These are phyloP conservation scores for Tetracladium setigerum DNA, from an alignment of 495 filamentous ascomycete species.

Conservation along the genomic window DNA sequence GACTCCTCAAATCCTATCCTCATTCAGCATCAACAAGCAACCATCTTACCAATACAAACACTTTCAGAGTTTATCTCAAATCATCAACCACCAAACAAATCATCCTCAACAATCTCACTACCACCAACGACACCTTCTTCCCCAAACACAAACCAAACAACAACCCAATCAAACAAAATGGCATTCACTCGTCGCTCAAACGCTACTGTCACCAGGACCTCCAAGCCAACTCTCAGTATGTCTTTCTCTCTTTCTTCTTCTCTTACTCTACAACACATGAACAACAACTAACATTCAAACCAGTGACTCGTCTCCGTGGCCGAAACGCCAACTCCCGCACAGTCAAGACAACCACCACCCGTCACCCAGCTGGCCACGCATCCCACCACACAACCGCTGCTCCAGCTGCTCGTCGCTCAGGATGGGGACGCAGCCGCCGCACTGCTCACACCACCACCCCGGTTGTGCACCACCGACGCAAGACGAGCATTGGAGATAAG, in stretches of 20 bases:
- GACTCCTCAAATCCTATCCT: too few species aligned
- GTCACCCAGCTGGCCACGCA: conserved; percentile 21
- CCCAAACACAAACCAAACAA: not conserved
- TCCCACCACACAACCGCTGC: not conserved
- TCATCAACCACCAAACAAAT: too few species aligned
- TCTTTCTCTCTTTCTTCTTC: too few species aligned
- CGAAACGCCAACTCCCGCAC: conserved; percentile 25
- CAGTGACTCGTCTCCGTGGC: conserved; percentile 20
- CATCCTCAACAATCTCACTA: not conserved
- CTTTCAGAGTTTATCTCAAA: too few species aligned
- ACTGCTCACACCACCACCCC: not conserved
- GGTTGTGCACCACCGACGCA: conserved; percentile 48
- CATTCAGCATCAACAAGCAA: too few species aligned
- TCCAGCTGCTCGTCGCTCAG: conserved; percentile 2
- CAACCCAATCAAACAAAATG: conserved; percentile 11
- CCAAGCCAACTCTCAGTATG: conserved; percentile 16
- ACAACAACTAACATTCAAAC: not conserved
- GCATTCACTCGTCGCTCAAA: conserved; percentile 10
- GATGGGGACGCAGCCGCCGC: conserved; percentile 13
- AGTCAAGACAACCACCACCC: conserved; percentile 29
- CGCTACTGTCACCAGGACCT: conserved; percentile 13
- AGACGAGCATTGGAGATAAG: conserved; percentile 56
- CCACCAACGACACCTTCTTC: conserved; percentile 1
- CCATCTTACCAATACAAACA: too few species aligned
- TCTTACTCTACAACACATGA: not conserved